Percentiles rank a stretch among this genome's conserved stretches.
phyloP scores from a whole-genome alignment of 1,139 yeast species.

The Cylindricascospora bacillispora region DNA sequence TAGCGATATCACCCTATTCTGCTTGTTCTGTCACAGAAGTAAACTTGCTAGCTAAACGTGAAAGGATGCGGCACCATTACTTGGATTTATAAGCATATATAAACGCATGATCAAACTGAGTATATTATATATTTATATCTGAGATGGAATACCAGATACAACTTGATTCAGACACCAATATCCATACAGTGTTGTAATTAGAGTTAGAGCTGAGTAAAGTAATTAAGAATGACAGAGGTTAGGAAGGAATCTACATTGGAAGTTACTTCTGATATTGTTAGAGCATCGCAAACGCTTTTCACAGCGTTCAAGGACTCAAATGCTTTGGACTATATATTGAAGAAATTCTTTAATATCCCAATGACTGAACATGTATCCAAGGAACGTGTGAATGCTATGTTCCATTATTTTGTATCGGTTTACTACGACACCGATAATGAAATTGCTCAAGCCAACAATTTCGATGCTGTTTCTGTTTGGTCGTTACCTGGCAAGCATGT shows the following conservation, averaged over 20 bases:
- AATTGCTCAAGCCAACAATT: slow-evolving; percentile 21
- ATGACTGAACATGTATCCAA: slow-evolving; percentile 13
- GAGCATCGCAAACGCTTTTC: slow-evolving; percentile 16
- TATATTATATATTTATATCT: too few relatives aligned
- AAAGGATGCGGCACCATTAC: too few relatives aligned
- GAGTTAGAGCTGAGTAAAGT: neutral
- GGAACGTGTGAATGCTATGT: slow-evolving; percentile 15
- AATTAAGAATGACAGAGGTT: neutral
- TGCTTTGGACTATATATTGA: slow-evolving; percentile 19
- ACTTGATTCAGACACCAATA: too few relatives aligned
- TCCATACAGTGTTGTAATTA: too few relatives aligned
- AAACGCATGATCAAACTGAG: too few relatives aligned
- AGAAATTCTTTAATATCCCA: slow-evolving; percentile 20
- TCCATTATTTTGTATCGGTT: slow-evolving; percentile 13
- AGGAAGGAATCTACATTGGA: slow-evolving; percentile 2
- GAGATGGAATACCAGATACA: too few relatives aligned
- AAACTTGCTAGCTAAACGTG: too few relatives aligned
- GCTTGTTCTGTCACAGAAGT: too few relatives aligned
- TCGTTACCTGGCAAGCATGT: slow-evolving; percentile 17
- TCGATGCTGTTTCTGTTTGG: slow-evolving; percentile 24
- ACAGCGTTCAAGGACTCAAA: slow-evolving; percentile 19
- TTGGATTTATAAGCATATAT: too few relatives aligned
- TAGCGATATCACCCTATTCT: too few relatives aligned
- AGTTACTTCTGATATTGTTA: slow-evolving; percentile 11
- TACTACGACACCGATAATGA: slow-evolving; percentile 23